Evolutionary conservation across 164 flowering plant genomes (phyloP), one percentile per base, ranked within the genome.

Genomic region (Taxillus chinensis): DNA sequence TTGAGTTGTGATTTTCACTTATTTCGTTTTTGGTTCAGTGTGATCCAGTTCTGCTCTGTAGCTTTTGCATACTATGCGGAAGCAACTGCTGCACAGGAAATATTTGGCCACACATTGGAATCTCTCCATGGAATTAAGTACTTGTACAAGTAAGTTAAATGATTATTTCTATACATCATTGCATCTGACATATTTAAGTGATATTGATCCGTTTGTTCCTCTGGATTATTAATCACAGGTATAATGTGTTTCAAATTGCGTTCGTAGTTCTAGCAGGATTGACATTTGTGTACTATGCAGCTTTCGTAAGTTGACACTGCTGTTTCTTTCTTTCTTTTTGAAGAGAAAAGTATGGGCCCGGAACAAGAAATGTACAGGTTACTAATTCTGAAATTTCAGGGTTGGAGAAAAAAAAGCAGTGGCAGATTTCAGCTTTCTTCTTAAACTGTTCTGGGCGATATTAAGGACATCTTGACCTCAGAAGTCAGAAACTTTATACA

Each of bases 31-130:
- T 64, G 27, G 27, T 15, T 66, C 85, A 91, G 99, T 81, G 96
- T 91, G 66, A 95, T 95, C 62, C 99, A 95, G 73, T 95, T 93
- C 75, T 90, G 99, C 15, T 72, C 97, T 54, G 89, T 93, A 0
- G 97, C 99, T 64, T 91, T 91, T 83, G 97, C 79, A 57, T 91
- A 86, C 75, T 91, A 91, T 80, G 89, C 99, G 63, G 96, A 87
- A 82, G 99, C 97, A 61, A 95, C 99, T 71, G 93, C 97, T 5
- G 99, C 97, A 37, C 95, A 89, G 64, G 99, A 95, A 81, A 95
- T 95, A 64, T 89, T 91, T 74, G 99, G 96, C 61, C 99, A 95
- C 79, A 95, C 97, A 8, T 71, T 95, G 78, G 78, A 95, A 74
- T 91, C 99, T 55, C 93, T 95, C 40, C 87, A 93, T 14, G 96